These are phyloP conservation scores for Amanita inopinata DNA, from an alignment of 768 basidiomycete genomes.

Conservation along the genomic window DNA sequence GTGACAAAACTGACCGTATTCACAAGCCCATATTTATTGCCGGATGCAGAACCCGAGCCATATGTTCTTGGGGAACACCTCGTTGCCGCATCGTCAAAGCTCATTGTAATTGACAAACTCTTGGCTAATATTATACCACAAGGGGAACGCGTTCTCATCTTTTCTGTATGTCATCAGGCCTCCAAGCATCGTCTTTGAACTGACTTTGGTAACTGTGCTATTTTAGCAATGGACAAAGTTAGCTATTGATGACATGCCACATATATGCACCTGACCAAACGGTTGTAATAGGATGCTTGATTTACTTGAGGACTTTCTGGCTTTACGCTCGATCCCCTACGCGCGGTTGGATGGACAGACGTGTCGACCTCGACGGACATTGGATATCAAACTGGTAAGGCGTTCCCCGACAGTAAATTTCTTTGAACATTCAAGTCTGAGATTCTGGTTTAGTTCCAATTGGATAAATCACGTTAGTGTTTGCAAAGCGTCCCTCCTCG, in stretches of 20 bases:
- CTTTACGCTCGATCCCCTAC: conserved; percentile 45
- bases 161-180: conserved; percentile 38
- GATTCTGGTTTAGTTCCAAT: conserved; percentile 39
- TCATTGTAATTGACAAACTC: conserved; percentile 50
- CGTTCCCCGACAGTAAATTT: not conserved
- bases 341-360: conserved; percentile 53
- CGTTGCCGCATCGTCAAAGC: conserved; percentile 45
- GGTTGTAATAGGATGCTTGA: conserved; percentile 46
- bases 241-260: not conserved
- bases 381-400: conserved; percentile 49
- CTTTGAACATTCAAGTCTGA: not conserved
- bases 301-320: conserved; percentile 58
- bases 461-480: conserved; percentile 41
- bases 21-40: conserved; percentile 42
- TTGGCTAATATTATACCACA: conserved; percentile 45
- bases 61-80: conserved; percentile 45
- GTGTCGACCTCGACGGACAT: conserved; percentile 38
- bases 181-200: not conserved
- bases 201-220: no score
- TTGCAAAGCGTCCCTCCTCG: not conserved
- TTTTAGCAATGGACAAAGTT: conserved; percentile 45
- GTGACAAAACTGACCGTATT: not conserved
- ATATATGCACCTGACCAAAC: not conserved
- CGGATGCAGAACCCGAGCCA: conserved; percentile 37
- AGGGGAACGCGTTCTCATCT: conserved; percentile 57